Evolutionary conservation across 371 early-diverging fungal genomes (phyloP).

Genomic region (Mucor plumbeus): DNA sequence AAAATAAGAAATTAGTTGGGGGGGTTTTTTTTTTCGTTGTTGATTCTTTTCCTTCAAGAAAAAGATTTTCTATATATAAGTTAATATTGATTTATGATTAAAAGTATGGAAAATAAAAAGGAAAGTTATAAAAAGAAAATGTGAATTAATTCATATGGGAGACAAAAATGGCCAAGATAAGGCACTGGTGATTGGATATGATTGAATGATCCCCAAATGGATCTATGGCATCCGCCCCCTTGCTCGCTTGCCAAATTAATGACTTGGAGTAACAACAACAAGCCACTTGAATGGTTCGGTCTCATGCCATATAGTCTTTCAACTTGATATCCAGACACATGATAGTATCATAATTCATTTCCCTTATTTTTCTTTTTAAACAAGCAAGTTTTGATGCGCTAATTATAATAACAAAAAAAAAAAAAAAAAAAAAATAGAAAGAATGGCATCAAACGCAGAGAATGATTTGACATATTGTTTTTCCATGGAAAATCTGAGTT

Average conservation of each 20-base stretch:
- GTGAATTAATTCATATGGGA: background rate
- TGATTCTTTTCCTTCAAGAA: background rate
- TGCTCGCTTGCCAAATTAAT: constrained; percentile 10
- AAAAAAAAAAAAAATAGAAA: background rate
- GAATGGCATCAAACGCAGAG: background rate
- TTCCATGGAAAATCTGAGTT: background rate
- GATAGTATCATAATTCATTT: background rate
- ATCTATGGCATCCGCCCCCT: constrained; percentile 1
- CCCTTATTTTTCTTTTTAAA: background rate
- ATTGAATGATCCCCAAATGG: constrained; percentile 8
- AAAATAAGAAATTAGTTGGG: background rate
- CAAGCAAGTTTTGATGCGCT: background rate
- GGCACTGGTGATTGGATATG: constrained; percentile 7
- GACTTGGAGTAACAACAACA: constrained; percentile 10
- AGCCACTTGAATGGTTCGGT: constrained; percentile 5
- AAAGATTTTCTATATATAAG: background rate
- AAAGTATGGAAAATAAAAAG: background rate
- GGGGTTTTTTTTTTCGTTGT: background rate
- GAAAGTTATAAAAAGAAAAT: constrained; percentile 1
- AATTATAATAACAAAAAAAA: too few relatives aligned
- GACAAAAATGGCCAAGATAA: constrained; percentile 1
- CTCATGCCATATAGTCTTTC: background rate
- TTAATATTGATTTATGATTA: too few relatives aligned
- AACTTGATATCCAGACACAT: background rate
- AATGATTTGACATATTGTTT: background rate